Percentiles rank a stretch among this genome's conserved stretches.
phyloP scores from a whole-genome alignment of 139 green algal species.

The Picochlorum sp. region DNA sequence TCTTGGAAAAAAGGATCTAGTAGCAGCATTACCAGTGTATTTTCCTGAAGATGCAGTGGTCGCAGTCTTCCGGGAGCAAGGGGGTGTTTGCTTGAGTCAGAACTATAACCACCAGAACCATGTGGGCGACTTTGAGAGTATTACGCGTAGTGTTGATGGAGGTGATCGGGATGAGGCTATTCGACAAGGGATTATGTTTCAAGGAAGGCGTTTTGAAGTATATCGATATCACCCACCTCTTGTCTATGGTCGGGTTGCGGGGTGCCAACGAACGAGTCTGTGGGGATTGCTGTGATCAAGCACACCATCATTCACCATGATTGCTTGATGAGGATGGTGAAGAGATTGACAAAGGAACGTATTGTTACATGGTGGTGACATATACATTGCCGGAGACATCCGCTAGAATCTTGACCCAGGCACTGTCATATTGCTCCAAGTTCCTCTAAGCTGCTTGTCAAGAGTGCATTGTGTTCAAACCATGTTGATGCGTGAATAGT shows the following conservation, averaged over 20 bases:
- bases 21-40: no score
- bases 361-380: neutral
- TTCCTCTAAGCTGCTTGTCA: neutral
- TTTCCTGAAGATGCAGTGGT: no score
- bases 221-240: slow-evolving; percentile 61
- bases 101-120: no score
- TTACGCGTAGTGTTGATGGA: neutral
- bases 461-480: slow-evolving; percentile 18
- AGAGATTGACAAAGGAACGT: neutral
- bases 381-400: slow-evolving; percentile 61
- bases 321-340: no score
- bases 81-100: no score
- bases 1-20: no score
- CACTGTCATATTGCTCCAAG: slow-evolving; percentile 43
- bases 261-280: slow-evolving; percentile 37
- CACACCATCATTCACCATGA: no score
- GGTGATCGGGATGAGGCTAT: slow-evolving; percentile 25
- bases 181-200: slow-evolving; percentile 17
- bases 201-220: slow-evolving; percentile 34
- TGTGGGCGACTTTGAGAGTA: no score
- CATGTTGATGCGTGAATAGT: slow-evolving; percentile 4
- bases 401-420: slow-evolving; percentile 44
- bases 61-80: no score
- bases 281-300: slow-evolving; percentile 39
- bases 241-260: slow-evolving; percentile 58